These are phyloP conservation scores for Cyclotella baltica DNA, from an alignment of 108 stramenopile genomes.

Conservation along the genomic window DNA sequence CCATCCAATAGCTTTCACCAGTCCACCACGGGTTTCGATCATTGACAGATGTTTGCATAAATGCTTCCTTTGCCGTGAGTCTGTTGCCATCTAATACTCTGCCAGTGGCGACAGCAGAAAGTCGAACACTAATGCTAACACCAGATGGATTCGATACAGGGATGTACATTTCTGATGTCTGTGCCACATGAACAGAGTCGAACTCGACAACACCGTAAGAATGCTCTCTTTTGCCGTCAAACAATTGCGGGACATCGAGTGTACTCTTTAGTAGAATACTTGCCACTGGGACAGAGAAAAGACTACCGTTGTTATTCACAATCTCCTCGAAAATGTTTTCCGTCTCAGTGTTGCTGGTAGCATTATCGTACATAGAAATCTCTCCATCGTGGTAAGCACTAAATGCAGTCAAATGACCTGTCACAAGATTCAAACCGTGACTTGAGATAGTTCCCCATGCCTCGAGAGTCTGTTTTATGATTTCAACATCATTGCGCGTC, in stretches of 20 bases:
- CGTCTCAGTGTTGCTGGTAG: neutral
- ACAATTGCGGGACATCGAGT: slow-evolving; percentile 63
- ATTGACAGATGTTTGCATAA: slow-evolving; percentile 35
- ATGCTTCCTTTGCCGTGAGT: slow-evolving; percentile 8
- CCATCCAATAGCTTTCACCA: slow-evolving; percentile 68
- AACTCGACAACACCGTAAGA: slow-evolving; percentile 57
- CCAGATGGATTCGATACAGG: slow-evolving; percentile 74
- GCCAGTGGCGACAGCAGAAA: slow-evolving; percentile 44
- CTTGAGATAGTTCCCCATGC: slow-evolving; percentile 38
- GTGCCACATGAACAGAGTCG: slow-evolving; percentile 62
- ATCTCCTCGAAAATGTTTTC: slow-evolving; percentile 5
- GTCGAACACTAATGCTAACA: slow-evolving; percentile 70
- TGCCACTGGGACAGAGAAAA: slow-evolving; percentile 51
- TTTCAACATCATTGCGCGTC: slow-evolving; percentile 4
- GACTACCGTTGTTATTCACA: neutral
- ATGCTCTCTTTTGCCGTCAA: slow-evolving; percentile 32
- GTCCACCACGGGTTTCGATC: slow-evolving; percentile 71
- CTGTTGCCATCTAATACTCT: slow-evolving; percentile 21
- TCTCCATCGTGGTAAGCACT: slow-evolving; percentile 14
- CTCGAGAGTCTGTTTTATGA: slow-evolving; percentile 23
- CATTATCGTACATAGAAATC: neutral
- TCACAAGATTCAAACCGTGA: slow-evolving; percentile 42
- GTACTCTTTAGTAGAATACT: slow-evolving; percentile 57
- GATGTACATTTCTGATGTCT: slow-evolving; percentile 43
- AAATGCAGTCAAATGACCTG: slow-evolving; percentile 41